These are phyloP conservation scores for Albophoma yamanashiensis DNA, from an alignment of 2,329 filamentous ascomycete genomes.

Conservation along the genomic window DNA sequence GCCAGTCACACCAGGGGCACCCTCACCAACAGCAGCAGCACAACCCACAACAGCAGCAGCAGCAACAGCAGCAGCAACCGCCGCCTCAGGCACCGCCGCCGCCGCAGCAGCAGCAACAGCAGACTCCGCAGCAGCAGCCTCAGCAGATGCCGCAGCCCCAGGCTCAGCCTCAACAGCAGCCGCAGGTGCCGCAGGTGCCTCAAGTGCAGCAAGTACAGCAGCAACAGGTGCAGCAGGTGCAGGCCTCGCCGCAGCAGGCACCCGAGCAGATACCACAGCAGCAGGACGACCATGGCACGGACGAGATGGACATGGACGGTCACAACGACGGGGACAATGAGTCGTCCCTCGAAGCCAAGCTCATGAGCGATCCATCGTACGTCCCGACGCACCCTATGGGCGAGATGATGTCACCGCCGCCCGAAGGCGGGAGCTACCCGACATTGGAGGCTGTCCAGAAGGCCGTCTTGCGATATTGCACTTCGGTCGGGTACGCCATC, in stretches of 20 bases:
- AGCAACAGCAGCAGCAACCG: slow-evolving; percentile 10
- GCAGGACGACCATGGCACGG: slow-evolving; percentile 31
- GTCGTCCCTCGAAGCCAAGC: slow-evolving; percentile 33
- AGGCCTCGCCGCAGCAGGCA: slow-evolving; percentile 19
- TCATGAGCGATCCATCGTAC: slow-evolving; percentile 38
- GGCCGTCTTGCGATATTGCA: slow-evolving; percentile 53
- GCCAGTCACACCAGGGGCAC: slow-evolving; percentile 10
- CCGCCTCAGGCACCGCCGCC: slow-evolving; percentile 13
- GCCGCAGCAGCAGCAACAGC: slow-evolving; percentile 15
- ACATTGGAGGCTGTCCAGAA: slow-evolving; percentile 56
- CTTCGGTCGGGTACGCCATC: slow-evolving; percentile 56
- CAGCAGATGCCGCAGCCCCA: slow-evolving; percentile 14
- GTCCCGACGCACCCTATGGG: slow-evolving; percentile 45
- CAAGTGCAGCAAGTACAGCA: slow-evolving; percentile 12
- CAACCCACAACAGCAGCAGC: slow-evolving; percentile 16
- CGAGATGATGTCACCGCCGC: slow-evolving; percentile 50
- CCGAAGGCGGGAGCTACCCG: slow-evolving; percentile 52
- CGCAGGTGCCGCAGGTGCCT: slow-evolving; percentile 10
- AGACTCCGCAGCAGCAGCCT: slow-evolving; percentile 9
- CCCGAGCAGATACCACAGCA: slow-evolving; percentile 25
- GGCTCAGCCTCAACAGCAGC: slow-evolving; percentile 3
- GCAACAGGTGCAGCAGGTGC: slow-evolving; percentile 21
- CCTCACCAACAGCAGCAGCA: slow-evolving; percentile 18
- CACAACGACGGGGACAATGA: slow-evolving; percentile 36
- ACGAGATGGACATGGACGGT: slow-evolving; percentile 43